Evolutionary conservation across 257 asterid genomes (phyloP).

Genomic region (Nicotiana benthamiana): DNA sequence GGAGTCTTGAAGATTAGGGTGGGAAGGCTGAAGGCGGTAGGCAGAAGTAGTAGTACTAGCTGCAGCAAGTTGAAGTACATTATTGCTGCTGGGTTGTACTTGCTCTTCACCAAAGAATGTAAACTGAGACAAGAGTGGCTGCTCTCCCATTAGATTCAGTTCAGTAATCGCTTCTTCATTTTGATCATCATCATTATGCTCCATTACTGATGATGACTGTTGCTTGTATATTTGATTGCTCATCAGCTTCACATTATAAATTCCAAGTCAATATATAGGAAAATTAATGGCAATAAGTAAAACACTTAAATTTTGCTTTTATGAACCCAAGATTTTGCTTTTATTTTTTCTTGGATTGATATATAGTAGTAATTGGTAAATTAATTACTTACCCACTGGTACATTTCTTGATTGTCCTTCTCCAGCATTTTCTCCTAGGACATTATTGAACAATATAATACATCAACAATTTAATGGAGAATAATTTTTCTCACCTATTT

Average conservation of each 20-base stretch:
- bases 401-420: conserved; percentile 77
- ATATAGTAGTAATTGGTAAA: too few relatives aligned
- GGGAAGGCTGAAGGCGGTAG: conserved; percentile 51
- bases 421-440: conserved; percentile 53
- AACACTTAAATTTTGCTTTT: not conserved
- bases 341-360: not conserved
- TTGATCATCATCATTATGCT: conserved; percentile 21
- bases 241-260: conserved; percentile 37
- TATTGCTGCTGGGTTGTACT: not conserved
- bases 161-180: conserved; percentile 42
- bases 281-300: not conserved
- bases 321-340: not conserved
- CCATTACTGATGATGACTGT: conserved; percentile 4
- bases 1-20: conserved; percentile 57
- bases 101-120: conserved; percentile 51
- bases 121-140: conserved; percentile 48
- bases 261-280: not conserved
- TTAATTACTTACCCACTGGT: conserved; percentile 46
- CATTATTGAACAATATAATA: not conserved
- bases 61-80: conserved; percentile 26
- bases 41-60: conserved; percentile 5
- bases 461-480: not conserved
- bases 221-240: conserved; percentile 40
- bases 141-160: conserved; percentile 39
- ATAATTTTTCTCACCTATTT: not conserved